Percentiles rank a stretch among this genome's conserved stretches.
Conservation (phyloP, 352 stramenopile genomes). For the Globisporangium lucens region DNA sequence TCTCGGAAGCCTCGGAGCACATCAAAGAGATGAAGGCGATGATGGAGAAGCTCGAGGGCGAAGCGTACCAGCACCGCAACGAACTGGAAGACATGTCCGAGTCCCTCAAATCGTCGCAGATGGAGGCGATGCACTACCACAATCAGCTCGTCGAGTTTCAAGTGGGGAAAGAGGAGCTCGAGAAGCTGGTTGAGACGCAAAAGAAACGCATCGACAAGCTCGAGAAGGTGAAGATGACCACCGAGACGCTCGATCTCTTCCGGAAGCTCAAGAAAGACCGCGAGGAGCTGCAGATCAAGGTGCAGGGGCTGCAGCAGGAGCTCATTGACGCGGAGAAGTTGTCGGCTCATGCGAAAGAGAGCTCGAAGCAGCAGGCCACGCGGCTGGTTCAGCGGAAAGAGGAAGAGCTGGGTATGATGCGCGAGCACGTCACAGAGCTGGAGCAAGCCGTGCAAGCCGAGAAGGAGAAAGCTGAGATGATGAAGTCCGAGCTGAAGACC, state of each 20-base stretch:
- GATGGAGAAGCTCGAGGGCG: conserved; percentile 54
- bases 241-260: conserved; percentile 64
- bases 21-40: conserved; percentile 32
- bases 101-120: conserved; percentile 51
- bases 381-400: conserved; percentile 34
- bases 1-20: conserved; percentile 18
- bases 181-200: conserved; percentile 48
- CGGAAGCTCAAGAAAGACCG: conserved; percentile 63
- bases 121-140: conserved; percentile 53
- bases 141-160: conserved; percentile 42
- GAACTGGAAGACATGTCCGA: conserved; percentile 50
- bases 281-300: conserved; percentile 41
- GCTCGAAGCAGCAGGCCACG: conserved; percentile 20
- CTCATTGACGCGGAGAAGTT: conserved; percentile 11
- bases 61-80: conserved; percentile 40
- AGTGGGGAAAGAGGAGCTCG: conserved; percentile 38
- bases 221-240: conserved; percentile 85
- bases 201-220: conserved; percentile 70
- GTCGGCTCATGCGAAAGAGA: conserved; percentile 10
- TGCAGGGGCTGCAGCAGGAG: conserved; percentile 34
- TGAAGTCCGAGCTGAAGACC: conserved; percentile 30
- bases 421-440: conserved; percentile 43
- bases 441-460: conserved; percentile 29
- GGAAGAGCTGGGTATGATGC: conserved; percentile 37
- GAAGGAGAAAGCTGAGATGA: conserved; percentile 25